Conservation (phyloP, 495 filamentous ascomycete genomes). For the Talaromyces nanjingensis region DNA sequence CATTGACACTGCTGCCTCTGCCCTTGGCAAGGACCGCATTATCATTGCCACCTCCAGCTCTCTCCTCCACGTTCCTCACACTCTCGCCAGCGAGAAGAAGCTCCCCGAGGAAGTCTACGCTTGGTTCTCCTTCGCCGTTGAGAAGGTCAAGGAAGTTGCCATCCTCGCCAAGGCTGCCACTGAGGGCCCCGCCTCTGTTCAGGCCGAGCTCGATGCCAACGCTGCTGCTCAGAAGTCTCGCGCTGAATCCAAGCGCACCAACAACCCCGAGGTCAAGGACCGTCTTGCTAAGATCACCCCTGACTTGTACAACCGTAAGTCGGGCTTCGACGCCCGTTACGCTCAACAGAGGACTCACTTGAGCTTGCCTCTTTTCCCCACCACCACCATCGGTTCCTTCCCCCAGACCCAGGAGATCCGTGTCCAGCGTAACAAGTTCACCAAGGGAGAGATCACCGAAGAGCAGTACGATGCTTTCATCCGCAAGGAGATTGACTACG, state of each 20-base stretch:
- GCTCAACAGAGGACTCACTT: slow-evolving; percentile 79
- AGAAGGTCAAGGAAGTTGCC: slow-evolving; percentile 89
- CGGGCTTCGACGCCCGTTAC: slow-evolving; percentile 74
- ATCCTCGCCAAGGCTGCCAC: slow-evolving; percentile 95
- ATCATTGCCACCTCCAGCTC: slow-evolving; percentile 95
- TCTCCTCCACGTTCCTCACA: slow-evolving; percentile 96
- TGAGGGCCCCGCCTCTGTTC: slow-evolving; percentile 78
- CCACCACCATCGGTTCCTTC: slow-evolving; percentile 98
- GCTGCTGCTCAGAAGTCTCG: slow-evolving; percentile 83
- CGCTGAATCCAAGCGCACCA: slow-evolving; percentile 85
- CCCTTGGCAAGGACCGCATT: slow-evolving; percentile 91
- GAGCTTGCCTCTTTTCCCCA: slow-evolving; percentile 92
- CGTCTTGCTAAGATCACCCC: slow-evolving; percentile 79
- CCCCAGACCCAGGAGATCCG: slow-evolving; percentile 98
- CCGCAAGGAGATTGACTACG: slow-evolving; percentile 89
- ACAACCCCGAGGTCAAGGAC: slow-evolving; percentile 93
- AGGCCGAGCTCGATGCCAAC: slow-evolving; percentile 85
- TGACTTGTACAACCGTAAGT: slow-evolving; percentile 85
- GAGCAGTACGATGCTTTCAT: slow-evolving; percentile 97
- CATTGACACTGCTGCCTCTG: slow-evolving; percentile 81
- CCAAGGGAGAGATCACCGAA: slow-evolving; percentile 90
- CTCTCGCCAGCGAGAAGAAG: slow-evolving; percentile 94
- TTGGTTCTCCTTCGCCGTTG: slow-evolving; percentile 96
- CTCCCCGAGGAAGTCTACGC: slow-evolving; percentile 84
- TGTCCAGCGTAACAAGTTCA: slow-evolving; percentile 91